phyloP scores from a whole-genome alignment of 495 filamentous ascomycete species.

The Hyaloscypha bicolor region DNA sequence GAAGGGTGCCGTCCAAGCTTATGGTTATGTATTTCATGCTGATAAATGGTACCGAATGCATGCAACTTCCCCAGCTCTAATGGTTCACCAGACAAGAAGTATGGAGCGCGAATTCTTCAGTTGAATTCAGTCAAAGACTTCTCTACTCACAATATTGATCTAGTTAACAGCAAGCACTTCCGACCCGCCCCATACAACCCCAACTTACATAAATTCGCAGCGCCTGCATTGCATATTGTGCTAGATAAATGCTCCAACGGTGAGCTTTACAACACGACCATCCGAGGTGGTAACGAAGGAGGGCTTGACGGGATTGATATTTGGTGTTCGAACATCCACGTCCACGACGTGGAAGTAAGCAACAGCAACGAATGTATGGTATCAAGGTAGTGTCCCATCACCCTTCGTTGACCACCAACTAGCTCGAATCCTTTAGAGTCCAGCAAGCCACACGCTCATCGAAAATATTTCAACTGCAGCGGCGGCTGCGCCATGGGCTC shows the following conservation, averaged over 20 bases:
- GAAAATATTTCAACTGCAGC: constrained; percentile 60
- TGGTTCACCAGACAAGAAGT: constrained; percentile 13
- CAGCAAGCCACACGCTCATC: constrained; percentile 53
- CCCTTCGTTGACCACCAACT: not conserved
- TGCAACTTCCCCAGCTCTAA: not conserved
- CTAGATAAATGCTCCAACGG: constrained; percentile 51
- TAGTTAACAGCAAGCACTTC: constrained; percentile 44
- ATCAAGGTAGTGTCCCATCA: constrained; percentile 45
- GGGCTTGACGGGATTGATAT: constrained; percentile 55
- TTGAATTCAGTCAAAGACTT: constrained; percentile 47
- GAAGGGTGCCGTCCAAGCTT: constrained; percentile 53
- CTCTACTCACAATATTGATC: constrained; percentile 51
- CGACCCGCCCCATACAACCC: not conserved
- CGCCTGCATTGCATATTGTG: constrained; percentile 51
- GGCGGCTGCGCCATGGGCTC: constrained; percentile 59
- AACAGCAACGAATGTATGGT: constrained; percentile 59
- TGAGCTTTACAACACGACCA: constrained; percentile 55
- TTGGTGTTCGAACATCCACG: constrained; percentile 49
- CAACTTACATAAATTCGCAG: constrained; percentile 34
- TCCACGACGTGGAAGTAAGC: constrained; percentile 57
- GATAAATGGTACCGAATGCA: constrained; percentile 24
- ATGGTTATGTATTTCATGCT: constrained; percentile 47
- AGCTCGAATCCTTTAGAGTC: constrained; percentile 35
- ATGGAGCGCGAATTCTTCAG: constrained; percentile 37
- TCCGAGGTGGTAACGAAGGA: constrained; percentile 52